Conservation (phyloP, 2,329 filamentous ascomycete species). For the Fusarium redolens region DNA sequence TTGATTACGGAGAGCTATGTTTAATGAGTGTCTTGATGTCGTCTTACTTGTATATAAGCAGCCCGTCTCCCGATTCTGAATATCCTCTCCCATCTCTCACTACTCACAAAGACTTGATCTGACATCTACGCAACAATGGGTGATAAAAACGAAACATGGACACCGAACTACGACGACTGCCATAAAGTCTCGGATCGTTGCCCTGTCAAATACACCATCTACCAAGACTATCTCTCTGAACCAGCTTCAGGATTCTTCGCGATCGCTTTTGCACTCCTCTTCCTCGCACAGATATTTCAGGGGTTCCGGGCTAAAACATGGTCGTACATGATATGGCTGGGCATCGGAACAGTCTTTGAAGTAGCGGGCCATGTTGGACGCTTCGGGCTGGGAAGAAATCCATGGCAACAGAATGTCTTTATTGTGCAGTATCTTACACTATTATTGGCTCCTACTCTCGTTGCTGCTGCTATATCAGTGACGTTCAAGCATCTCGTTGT, state of each 20-base stretch:
- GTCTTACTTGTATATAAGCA: slow-evolving; percentile 6
- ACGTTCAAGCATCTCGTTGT: slow-evolving; percentile 59
- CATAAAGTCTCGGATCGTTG: slow-evolving; percentile 39
- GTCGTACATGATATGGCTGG: slow-evolving; percentile 51
- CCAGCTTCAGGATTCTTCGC: slow-evolving; percentile 48
- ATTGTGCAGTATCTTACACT: slow-evolving; percentile 55
- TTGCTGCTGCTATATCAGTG: slow-evolving; percentile 59
- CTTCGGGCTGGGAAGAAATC: slow-evolving; percentile 52
- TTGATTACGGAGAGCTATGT: not conserved
- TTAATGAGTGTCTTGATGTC: not conserved
- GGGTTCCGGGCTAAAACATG: slow-evolving; percentile 52
- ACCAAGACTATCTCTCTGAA: slow-evolving; percentile 38
- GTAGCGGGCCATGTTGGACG: slow-evolving; percentile 56
- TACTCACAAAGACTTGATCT: not conserved
- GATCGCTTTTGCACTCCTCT: slow-evolving; percentile 49
- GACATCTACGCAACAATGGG: not conserved
- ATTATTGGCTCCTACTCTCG: slow-evolving; percentile 56
- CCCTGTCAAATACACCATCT: slow-evolving; percentile 41
- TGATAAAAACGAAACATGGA: slow-evolving; percentile 11
- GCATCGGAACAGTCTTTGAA: slow-evolving; percentile 54
- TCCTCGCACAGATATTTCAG: slow-evolving; percentile 48
- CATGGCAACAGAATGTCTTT: slow-evolving; percentile 54
- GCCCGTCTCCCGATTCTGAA: not conserved
- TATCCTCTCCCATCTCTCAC: not conserved
- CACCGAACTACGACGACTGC: slow-evolving; percentile 31